Evolutionary conservation across 805 yeast species (phyloP), one percentile per base, ranked within the genome.

Genomic region (Spathaspora girioi): DNA sequence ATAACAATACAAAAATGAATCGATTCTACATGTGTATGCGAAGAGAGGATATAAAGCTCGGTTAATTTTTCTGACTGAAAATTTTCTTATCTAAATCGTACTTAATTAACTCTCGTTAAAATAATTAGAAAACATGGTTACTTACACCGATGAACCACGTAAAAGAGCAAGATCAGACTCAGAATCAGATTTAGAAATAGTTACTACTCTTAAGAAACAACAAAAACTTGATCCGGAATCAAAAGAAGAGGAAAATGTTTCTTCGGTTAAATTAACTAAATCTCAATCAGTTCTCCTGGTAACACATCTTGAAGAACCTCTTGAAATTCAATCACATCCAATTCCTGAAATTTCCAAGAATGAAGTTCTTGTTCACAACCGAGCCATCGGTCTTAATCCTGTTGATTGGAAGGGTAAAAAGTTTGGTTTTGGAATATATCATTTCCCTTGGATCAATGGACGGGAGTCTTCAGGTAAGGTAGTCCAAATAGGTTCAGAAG

Each of bases 401-500:
- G 67, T 77, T 31, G 81, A 77, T 56, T 77, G 81, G 81, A 77
- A 77, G 57, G 75, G 77, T 7, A 72, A 73, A 47, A 73, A 71
- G 50, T 77, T 70, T 54, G 64, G 66, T 42, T 77, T 77, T 61
- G 79, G 78, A 19, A 68, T 77, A 8, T 71, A 76, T 54, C 68
- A 74, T 12, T 75, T 76, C 51, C 81, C 81, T 9, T 77, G 81
- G 81, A 64, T 77, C 46, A 77, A 75, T 57, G 81, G 81, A 14
- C 62, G 81, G 38, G 81, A 77, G 56, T 65, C 74, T 44, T 67
- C 76, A 20, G 81, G 81, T 0, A 50, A 64, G 7, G 68, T 77
- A 2, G 68, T 66, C 7, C 61, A 67, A 35, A 49, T 58, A 7
- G 79, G 80, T 27, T 52, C 31, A 2, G 62, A 63, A 32, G 78